phyloP scores from a whole-genome alignment of 345 rosid species.

The Xanthoceras sorbifolium region DNA sequence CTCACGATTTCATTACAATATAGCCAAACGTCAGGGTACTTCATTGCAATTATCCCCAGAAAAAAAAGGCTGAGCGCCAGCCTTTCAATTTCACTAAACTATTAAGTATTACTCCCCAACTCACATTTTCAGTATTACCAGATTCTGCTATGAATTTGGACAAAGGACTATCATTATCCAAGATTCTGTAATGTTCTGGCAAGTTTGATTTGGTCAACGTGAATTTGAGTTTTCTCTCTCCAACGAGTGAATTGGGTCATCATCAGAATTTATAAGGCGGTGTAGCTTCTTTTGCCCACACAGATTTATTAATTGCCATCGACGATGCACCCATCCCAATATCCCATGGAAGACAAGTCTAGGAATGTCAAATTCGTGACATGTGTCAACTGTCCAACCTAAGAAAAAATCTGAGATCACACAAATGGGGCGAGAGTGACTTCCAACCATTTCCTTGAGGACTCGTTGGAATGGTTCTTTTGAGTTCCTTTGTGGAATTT shows the following conservation, averaged over 20 bases:
- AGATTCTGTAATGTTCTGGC: conserved; percentile 10
- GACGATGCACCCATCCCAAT: conserved; percentile 10
- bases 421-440: background rate
- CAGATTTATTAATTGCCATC: background rate
- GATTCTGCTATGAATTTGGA: conserved; percentile 10
- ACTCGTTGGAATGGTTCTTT: background rate
- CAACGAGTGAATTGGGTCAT: background rate
- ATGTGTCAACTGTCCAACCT: background rate
- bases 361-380: background rate
- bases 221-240: conserved; percentile 1
- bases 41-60: too few relatives aligned
- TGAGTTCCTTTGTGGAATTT: background rate
- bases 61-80: conserved; percentile 9
- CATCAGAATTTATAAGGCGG: background rate
- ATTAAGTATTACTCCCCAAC: conserved; percentile 29
- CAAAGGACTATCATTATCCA: background rate
- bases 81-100: conserved; percentile 29
- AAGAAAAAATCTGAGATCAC: background rate
- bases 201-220: conserved; percentile 5
- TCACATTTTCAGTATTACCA: conserved; percentile 21
- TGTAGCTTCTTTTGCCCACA: conserved; percentile 2
- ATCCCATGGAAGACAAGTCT: background rate
- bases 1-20: too few relatives aligned
- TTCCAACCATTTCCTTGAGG: background rate
- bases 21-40: too few relatives aligned